These are phyloP conservation scores for Fusarium sp. DNA, from an alignment of 2,329 filamentous ascomycete species.

Conservation along the genomic window DNA sequence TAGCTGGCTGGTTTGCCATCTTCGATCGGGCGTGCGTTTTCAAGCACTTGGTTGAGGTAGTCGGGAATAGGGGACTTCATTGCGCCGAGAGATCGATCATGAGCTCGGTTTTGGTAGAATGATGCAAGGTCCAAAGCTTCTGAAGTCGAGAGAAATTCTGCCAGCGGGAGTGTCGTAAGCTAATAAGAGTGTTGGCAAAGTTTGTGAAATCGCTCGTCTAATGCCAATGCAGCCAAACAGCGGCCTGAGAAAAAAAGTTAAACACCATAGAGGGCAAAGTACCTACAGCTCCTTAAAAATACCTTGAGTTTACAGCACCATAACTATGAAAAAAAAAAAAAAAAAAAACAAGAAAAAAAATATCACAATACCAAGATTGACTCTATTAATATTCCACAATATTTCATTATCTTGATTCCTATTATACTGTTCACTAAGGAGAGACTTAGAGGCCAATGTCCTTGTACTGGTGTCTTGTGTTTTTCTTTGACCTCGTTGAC, in stretches of 20 bases:
- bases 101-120: not conserved
- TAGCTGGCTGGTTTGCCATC: constrained; percentile 50
- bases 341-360: not conserved
- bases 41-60: constrained; percentile 48
- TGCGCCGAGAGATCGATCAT: not conserved
- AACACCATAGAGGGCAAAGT: not conserved
- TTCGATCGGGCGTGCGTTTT: constrained; percentile 47
- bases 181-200: constrained; percentile 20
- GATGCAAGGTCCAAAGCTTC: not conserved
- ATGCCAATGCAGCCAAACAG: not conserved
- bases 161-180: constrained; percentile 28
- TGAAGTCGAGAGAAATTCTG: not conserved
- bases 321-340: not conserved
- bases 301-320: not conserved
- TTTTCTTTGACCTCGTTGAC: not conserved
- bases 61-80: constrained; percentile 53
- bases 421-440: not conserved
- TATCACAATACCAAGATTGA: not conserved
- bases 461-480: not conserved
- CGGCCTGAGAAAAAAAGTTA: not conserved
- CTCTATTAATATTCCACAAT: not conserved
- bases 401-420: not conserved
- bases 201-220: constrained; percentile 18
- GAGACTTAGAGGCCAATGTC: not conserved
- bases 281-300: not conserved